Conservation (phyloP, 202 grass and related monocot genomes). For the Dendrocalamus latiflorus region DNA sequence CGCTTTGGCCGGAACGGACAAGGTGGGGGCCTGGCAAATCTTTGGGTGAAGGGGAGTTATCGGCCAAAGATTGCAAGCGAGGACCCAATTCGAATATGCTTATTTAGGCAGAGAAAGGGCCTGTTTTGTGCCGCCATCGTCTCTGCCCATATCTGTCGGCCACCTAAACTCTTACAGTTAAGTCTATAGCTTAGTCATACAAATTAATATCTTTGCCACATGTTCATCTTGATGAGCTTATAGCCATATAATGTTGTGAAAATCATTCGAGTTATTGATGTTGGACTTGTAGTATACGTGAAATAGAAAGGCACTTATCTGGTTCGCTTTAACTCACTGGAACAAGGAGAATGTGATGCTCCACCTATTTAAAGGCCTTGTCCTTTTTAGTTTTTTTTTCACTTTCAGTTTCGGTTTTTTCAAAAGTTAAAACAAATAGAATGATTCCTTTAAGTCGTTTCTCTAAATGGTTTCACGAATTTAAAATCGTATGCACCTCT, state of each 20-base stretch:
- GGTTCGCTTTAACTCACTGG: neutral
- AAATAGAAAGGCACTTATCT: neutral
- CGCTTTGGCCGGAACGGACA: slow-evolving; percentile 1
- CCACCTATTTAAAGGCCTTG: neutral
- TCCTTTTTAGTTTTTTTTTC: no score
- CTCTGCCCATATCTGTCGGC: neutral
- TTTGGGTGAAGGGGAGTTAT: neutral
- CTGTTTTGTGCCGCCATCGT: neutral
- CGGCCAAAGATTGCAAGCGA: neutral
- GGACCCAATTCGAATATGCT: neutral
- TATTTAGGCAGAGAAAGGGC: neutral
- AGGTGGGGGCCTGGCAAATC: slow-evolving; percentile 3
- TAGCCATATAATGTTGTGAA: neutral
- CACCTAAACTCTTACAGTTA: neutral
- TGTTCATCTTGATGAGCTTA: neutral
- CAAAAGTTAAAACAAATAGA: no score
- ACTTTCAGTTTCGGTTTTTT: no score
- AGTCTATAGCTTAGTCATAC: neutral
- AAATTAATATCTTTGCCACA: neutral
- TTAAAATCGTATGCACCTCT: no score
- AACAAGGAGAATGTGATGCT: neutral
- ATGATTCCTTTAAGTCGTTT: no score
- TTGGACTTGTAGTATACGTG: neutral
- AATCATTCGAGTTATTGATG: neutral
- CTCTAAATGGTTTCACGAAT: no score